Conservation (phyloP, 2,329 filamentous ascomycete species). For the Diaporthe aspalathi region DNA sequence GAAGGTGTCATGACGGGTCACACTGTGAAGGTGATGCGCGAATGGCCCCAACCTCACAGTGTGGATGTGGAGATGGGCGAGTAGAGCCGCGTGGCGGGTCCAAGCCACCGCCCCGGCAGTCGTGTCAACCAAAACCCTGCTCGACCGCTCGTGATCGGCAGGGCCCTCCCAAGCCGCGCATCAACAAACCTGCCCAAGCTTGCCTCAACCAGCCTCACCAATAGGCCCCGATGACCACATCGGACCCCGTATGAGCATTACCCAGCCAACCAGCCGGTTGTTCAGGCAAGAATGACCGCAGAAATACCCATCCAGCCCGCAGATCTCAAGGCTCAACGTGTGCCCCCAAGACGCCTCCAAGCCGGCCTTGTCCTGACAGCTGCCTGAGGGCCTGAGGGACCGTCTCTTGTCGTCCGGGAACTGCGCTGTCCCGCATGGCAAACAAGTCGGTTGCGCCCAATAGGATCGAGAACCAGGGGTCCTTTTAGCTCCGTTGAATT, state of each 20-base stretch:
- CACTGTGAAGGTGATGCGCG: too few relatives aligned
- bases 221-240: slow-evolving; percentile 22
- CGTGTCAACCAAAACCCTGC: slow-evolving; percentile 9
- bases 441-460: slow-evolving; percentile 17
- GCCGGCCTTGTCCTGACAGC: slow-evolving; percentile 12
- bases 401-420: slow-evolving; percentile 12
- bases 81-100: slow-evolving; percentile 36
- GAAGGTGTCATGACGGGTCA: background rate
- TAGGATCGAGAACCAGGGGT: background rate
- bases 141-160: slow-evolving; percentile 31
- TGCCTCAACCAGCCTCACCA: slow-evolving; percentile 34
- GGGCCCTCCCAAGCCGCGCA: slow-evolving; percentile 19
- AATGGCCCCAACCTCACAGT: too few relatives aligned
- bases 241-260: slow-evolving; percentile 12
- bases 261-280: slow-evolving; percentile 30
- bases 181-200: slow-evolving; percentile 14
- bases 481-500: background rate
- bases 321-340: slow-evolving; percentile 19
- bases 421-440: slow-evolving; percentile 1
- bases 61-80: background rate
- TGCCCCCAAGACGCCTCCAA: background rate
- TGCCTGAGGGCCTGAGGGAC: slow-evolving; percentile 5
- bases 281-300: slow-evolving; percentile 16
- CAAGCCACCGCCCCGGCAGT: slow-evolving; percentile 30
- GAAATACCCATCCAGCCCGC: background rate